Evolutionary conservation across 495 filamentous ascomycete genomes (phyloP).

Genomic region (Rostrohypoxylon terebratum): DNA sequence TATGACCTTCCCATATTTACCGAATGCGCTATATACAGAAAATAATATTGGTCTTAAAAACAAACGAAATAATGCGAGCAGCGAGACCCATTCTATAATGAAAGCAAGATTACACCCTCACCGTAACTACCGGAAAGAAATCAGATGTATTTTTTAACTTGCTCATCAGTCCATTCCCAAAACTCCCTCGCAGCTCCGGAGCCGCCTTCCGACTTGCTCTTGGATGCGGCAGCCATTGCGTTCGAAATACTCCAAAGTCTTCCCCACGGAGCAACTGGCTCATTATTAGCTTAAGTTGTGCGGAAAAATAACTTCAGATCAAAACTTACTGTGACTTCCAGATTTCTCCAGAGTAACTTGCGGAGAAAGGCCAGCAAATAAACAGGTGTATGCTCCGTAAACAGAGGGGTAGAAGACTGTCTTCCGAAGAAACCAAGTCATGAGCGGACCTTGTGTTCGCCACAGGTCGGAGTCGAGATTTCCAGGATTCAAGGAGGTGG

Average conservation of each 20-base stretch:
- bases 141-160: slow-evolving; percentile 45
- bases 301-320: slow-evolving; percentile 23
- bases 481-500: slow-evolving; percentile 50
- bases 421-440: slow-evolving; percentile 20
- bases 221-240: slow-evolving; percentile 43
- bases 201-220: slow-evolving; percentile 51
- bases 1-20: neutral
- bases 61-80: neutral
- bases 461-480: slow-evolving; percentile 48
- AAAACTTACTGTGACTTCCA: slow-evolving; percentile 31
- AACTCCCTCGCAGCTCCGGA: slow-evolving; percentile 52
- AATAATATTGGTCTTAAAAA: neutral
- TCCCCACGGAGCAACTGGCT: slow-evolving; percentile 54
- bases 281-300: slow-evolving; percentile 8
- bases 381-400: slow-evolving; percentile 58
- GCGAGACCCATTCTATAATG: neutral
- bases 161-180: slow-evolving; percentile 57
- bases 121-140: neutral
- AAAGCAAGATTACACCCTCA: neutral
- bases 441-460: slow-evolving; percentile 14
- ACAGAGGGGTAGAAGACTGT: slow-evolving; percentile 35
- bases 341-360: slow-evolving; percentile 50
- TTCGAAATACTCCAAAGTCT: slow-evolving; percentile 41
- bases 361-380: slow-evolving; percentile 57
- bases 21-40: neutral